phyloP scores from a whole-genome alignment of 495 filamentous ascomycete species.

The Neurospora sp. region DNA sequence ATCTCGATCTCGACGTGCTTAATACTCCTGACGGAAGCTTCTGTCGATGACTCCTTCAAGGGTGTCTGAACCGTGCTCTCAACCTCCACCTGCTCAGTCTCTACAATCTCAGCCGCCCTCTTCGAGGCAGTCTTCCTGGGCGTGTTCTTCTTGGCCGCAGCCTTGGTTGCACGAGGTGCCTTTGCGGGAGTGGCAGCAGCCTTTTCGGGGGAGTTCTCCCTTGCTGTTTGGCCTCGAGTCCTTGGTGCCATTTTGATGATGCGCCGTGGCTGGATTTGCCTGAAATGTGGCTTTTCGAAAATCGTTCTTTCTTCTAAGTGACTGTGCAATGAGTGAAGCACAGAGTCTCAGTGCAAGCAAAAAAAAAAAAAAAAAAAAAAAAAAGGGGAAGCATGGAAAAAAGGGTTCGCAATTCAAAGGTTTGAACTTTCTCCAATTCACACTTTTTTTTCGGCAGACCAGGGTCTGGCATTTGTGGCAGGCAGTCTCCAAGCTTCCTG shows the following conservation, averaged over 20 bases:
- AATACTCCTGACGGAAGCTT: background rate
- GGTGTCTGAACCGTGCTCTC: background rate
- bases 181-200: background rate
- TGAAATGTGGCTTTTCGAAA: background rate
- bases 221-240: background rate
- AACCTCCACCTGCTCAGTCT: background rate
- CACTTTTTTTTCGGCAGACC: background rate
- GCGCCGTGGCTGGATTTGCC: background rate
- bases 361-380: background rate
- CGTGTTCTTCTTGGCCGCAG: background rate
- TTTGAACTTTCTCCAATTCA: background rate
- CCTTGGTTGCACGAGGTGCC: background rate
- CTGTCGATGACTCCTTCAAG: background rate
- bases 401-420: background rate
- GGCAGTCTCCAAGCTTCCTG: background rate
- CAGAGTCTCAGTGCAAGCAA: no score
- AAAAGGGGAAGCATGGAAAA: no score
- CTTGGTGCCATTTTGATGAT: background rate
- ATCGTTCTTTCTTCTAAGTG: no score
- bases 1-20: constrained; percentile 25
- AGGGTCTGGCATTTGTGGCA: background rate
- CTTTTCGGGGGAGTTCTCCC: background rate
- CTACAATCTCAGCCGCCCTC: background rate
- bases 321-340: no score
- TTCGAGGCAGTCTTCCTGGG: background rate